A percentile compares a stretch with the other conserved stretches of the same genome.
These are phyloP conservation scores for Prunus davidiana DNA, from an alignment of 306 rosid genomes.

Conservation along the genomic window DNA sequence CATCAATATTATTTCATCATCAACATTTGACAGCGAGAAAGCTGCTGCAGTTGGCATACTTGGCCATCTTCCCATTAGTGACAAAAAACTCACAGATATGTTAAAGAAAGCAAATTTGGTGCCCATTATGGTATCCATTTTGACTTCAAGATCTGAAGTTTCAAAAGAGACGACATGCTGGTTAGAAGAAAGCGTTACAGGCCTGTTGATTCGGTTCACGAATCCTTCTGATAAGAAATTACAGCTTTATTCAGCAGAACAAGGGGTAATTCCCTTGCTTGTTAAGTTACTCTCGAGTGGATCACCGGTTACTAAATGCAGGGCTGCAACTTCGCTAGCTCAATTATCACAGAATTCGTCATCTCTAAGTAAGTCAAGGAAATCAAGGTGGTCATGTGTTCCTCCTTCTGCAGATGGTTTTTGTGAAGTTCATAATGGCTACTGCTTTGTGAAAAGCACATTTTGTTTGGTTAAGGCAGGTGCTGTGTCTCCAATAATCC, in stretches of 20 bases:
- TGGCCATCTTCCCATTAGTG: constrained; percentile 59
- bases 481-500: constrained; percentile 60
- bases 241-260: constrained; percentile 66
- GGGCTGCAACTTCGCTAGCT: constrained; percentile 76
- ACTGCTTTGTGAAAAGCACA: constrained; percentile 61
- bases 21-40: constrained; percentile 50
- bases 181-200: constrained; percentile 49
- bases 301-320: constrained; percentile 49
- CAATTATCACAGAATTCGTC: constrained; percentile 75
- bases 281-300: constrained; percentile 63
- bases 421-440: constrained; percentile 76
- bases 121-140: constrained; percentile 49
- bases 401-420: constrained; percentile 46
- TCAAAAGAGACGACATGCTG: constrained; percentile 25
- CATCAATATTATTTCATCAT: constrained; percentile 47
- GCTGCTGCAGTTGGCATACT: constrained; percentile 71
- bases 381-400: constrained; percentile 63
- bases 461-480: constrained; percentile 79
- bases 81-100: constrained; percentile 59
- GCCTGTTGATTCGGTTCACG: constrained; percentile 62
- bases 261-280: constrained; percentile 74
- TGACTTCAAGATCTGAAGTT: constrained; percentile 39
- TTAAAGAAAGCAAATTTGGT: constrained; percentile 57
- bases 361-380: constrained; percentile 50
- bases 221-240: constrained; percentile 68